Evolutionary conservation across 768 basidiomycete species (phyloP).

Genomic region (Amylocystis lapponica): DNA sequence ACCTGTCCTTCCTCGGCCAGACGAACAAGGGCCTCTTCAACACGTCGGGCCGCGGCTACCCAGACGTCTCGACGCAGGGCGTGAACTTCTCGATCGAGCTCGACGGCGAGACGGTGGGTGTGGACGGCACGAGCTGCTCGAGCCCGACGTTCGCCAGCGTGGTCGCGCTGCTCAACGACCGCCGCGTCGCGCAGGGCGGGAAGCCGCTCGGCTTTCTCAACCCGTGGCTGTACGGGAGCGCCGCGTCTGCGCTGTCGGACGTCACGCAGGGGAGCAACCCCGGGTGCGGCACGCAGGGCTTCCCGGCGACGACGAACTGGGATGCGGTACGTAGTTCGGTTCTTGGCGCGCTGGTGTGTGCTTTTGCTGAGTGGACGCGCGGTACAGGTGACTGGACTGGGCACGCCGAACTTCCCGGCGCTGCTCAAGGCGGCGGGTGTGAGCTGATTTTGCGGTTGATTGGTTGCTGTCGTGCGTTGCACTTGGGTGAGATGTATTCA

Average conservation of each 20-base stretch:
- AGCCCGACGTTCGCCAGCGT: conserved; percentile 29
- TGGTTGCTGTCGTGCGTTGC: no score
- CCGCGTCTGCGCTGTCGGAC: conserved; percentile 25
- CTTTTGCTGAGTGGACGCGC: background rate
- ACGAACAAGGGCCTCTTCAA: conserved; percentile 27
- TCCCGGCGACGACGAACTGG: conserved; percentile 24
- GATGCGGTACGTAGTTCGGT: conserved; percentile 20
- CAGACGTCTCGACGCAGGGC: conserved; percentile 40
- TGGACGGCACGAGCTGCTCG: conserved; percentile 29
- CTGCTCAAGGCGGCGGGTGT: conserved; percentile 1
- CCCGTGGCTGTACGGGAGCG: conserved; percentile 28
- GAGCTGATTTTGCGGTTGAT: no score
- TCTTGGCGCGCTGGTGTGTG: no score
- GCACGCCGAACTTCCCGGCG: conserved; percentile 50
- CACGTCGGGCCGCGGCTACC: conserved; percentile 37
- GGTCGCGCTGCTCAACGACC: conserved; percentile 29
- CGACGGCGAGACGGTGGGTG: conserved; percentile 10
- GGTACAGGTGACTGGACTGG: conserved; percentile 49
- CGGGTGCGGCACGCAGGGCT: conserved; percentile 28
- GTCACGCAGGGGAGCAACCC: conserved; percentile 28
- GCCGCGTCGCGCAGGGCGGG: conserved; percentile 23
- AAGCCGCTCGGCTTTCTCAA: conserved; percentile 30
- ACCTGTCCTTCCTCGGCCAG: conserved; percentile 27
- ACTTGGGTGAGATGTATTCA: no score
- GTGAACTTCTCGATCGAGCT: conserved; percentile 25